Percentiles rank a stretch among this genome's conserved stretches.
Evolutionary conservation across 192 early-diverging fungal species (phyloP).

Genomic region (Podila verticillata): DNA sequence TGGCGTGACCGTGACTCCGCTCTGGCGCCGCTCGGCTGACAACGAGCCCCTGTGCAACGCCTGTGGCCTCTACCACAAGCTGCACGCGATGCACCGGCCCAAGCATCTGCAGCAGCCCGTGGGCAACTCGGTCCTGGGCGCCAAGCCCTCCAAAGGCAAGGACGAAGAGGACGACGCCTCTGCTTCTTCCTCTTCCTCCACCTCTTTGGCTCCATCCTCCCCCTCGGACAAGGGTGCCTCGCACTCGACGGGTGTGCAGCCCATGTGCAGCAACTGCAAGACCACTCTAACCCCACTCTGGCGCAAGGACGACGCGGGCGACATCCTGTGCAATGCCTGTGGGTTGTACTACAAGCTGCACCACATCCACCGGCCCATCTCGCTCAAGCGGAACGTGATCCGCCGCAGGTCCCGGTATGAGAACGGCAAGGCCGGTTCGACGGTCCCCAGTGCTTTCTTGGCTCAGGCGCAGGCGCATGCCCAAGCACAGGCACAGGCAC

Average conservation of each 20-base stretch:
- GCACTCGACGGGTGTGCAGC: neutral
- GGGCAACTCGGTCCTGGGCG: neutral
- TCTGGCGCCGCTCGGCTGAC: slow-evolving; percentile 92
- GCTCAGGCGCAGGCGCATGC: slow-evolving; percentile 4
- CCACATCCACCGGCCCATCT: slow-evolving; percentile 75
- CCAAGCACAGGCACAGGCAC: slow-evolving; percentile 5
- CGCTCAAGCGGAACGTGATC: slow-evolving; percentile 74
- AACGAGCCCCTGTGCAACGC: slow-evolving; percentile 95
- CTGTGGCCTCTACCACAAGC: slow-evolving; percentile 85
- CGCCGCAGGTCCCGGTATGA: slow-evolving; percentile 63
- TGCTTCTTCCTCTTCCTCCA: neutral
- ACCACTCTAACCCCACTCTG: slow-evolving; percentile 77
- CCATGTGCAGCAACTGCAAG: slow-evolving; percentile 76
- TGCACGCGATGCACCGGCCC: slow-evolving; percentile 38
- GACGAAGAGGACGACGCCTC: neutral
- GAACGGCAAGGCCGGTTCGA: slow-evolving; percentile 7
- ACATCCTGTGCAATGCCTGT: slow-evolving; percentile 90
- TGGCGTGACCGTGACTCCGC: slow-evolving; percentile 85
- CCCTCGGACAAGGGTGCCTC: neutral
- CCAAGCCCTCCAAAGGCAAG: neutral
- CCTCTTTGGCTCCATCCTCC: neutral
- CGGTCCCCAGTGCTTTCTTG: neutral
- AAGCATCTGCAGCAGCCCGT: slow-evolving; percentile 35
- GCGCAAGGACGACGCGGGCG: slow-evolving; percentile 74
- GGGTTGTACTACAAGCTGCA: slow-evolving; percentile 91